Base-by-base conservation (phyloP, 768 basidiomycete genomes). In the Suillus occidentalis region DNA sequence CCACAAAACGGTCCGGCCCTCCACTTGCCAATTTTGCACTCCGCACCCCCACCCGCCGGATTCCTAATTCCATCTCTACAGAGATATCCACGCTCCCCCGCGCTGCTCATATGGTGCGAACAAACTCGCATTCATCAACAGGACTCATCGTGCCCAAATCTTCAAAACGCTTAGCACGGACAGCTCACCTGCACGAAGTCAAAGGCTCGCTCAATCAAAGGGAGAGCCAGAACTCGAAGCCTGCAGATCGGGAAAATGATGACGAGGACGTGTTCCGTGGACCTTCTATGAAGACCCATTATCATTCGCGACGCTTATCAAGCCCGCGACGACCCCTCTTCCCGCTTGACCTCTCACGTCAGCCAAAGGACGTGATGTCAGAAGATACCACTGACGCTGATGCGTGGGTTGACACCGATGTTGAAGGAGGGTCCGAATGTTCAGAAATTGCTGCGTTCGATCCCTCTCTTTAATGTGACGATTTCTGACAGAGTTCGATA, bases 151-250 rank as follows among this genome's bases (percentile, higher is more conserved):
- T 64, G 8, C 79, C 76, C 60, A 83, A 83, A 62, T 80, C 80
- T 0, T 82, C 84, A 20, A 84, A 82, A 66, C 81, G 81, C 43
- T 88, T 87, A 83, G 89, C 89, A 25, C 79, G 87, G 43, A 88
- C 80, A 0, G 86, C 90, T 4, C 90, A 91, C 78, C 68, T 91
- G 55, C 90, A 91, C 67, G 87, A 89, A 70, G 84, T 90, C 64
- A 82, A 79, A 61, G 52, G 64, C 1, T 20, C 43, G 12, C 67
- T 61, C 3, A 70, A 67, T 58, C 60, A 67, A 49, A 55, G 66
- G 1, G 69, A 66, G 3, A 67, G 66, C 28, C 63, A 61, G 3
- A 43, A 61, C 2, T 65, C 53, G 20, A 73, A 50, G 36, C 67
- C 65, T 0, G n/a, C 49, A 10, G 62, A 50, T 9, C 63, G 61